phyloP scores from a whole-genome alignment of 1,139 yeast species.

The Sugiyamaella neomexicana region DNA sequence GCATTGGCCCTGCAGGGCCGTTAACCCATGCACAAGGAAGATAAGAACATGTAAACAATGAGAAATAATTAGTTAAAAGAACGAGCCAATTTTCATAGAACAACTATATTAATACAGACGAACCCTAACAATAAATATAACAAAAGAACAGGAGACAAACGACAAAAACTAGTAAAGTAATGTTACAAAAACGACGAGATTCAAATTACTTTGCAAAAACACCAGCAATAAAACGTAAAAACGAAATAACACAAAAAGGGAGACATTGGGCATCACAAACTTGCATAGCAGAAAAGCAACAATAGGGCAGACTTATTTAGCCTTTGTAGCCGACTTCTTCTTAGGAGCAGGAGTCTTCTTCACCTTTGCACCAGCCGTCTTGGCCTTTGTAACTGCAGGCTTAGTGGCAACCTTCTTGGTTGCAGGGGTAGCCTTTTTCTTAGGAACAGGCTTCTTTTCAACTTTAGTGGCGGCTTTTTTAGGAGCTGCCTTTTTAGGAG shows the following conservation, averaged over 20 bases:
- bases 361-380: slow-evolving; percentile 31
- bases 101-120: slow-evolving; percentile 19
- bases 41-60: too few species aligned
- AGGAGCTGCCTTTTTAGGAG: slow-evolving; percentile 34
- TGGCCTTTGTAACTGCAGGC: slow-evolving; percentile 30
- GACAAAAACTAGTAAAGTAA: background rate
- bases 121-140: slow-evolving; percentile 19
- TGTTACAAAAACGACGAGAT: slow-evolving; percentile 15
- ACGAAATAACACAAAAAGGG: background rate
- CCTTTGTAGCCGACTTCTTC: slow-evolving; percentile 35
- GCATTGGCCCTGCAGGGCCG: background rate
- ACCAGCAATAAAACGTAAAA: slow-evolving; percentile 15
- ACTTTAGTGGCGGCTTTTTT: slow-evolving; percentile 27
- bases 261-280: slow-evolving; percentile 5
- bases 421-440: slow-evolving; percentile 32
- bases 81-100: background rate
- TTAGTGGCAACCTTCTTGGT: slow-evolving; percentile 22
- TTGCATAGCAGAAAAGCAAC: slow-evolving; percentile 4
- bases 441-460: slow-evolving; percentile 28
- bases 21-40: too few species aligned
- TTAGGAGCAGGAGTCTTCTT: slow-evolving; percentile 33
- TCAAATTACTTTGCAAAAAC: slow-evolving; percentile 11
- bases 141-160: background rate
- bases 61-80: too few species aligned
- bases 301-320: slow-evolving; percentile 21